These are phyloP conservation scores for Peronospora tabacina DNA, from an alignment of 352 stramenopile genomes.

Conservation along the genomic window DNA sequence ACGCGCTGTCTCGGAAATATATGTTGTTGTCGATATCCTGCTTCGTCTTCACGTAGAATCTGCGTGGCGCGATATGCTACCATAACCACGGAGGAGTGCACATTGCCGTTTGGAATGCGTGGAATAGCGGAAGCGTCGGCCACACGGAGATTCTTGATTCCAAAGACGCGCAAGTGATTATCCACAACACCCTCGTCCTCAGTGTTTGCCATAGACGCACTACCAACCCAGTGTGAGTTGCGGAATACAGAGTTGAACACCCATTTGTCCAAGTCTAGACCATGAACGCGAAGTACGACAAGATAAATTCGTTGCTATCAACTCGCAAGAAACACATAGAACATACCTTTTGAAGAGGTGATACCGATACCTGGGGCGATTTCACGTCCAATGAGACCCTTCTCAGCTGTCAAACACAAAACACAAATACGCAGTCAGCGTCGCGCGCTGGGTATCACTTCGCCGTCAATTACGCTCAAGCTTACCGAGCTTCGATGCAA, in stretches of 20 bases:
- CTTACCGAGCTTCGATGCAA: conserved; percentile 40
- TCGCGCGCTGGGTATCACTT: neutral
- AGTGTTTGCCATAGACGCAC: conserved; percentile 52
- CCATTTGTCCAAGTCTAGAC: conserved; percentile 50
- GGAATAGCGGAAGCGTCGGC: conserved; percentile 65
- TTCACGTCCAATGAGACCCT: conserved; percentile 34
- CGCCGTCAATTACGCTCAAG: neutral
- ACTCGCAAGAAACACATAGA: neutral
- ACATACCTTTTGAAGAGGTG: conserved; percentile 27
- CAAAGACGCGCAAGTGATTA: conserved; percentile 51
- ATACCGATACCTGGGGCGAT: conserved; percentile 33
- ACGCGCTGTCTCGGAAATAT: neutral
- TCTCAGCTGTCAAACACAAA: conserved; percentile 25
- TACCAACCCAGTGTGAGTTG: conserved; percentile 85
- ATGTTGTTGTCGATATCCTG: conserved; percentile 12
- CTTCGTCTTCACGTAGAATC: conserved; percentile 34
- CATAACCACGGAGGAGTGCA: conserved; percentile 69
- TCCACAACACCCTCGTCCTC: conserved; percentile 48
- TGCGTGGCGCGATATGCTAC: conserved; percentile 44
- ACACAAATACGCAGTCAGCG: neutral
- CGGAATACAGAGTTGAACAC: conserved; percentile 56
- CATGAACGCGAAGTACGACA: neutral
- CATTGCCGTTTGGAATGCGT: conserved; percentile 63
- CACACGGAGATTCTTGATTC: conserved; percentile 47
- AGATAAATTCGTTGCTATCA: conserved; percentile 1